These are phyloP conservation scores for Globisporangium splendens DNA, from an alignment of 352 stramenopile species.

Conservation along the genomic window DNA sequence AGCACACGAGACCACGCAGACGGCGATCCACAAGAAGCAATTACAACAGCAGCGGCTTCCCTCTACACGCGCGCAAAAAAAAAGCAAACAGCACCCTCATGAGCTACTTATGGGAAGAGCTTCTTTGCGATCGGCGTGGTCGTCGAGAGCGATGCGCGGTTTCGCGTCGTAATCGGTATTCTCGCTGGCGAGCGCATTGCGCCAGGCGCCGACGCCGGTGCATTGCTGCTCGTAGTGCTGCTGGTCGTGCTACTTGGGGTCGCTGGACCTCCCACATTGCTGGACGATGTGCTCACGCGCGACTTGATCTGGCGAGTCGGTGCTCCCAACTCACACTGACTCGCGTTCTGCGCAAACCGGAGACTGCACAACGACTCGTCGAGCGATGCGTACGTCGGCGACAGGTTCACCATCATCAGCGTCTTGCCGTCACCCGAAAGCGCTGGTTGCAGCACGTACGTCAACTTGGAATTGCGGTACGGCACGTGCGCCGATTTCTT, in stretches of 20 bases:
- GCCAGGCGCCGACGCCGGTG: constrained; percentile 1
- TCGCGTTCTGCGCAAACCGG: constrained; percentile 96
- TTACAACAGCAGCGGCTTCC: background rate
- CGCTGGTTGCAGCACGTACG: constrained; percentile 97
- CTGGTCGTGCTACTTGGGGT: constrained; percentile 12
- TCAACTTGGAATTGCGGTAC: constrained; percentile 99
- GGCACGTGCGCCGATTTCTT: constrained; percentile 96
- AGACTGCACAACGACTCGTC: constrained; percentile 98
- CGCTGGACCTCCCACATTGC: background rate
- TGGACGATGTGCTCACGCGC: constrained; percentile 21
- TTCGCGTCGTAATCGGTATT: constrained; percentile 9
- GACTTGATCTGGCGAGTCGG: constrained; percentile 88
- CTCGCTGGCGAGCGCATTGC: constrained; percentile 15
- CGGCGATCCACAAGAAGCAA: background rate
- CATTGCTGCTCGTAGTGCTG: constrained; percentile 13
- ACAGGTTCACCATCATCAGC: constrained; percentile 99
- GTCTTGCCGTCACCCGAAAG: constrained; percentile 99
- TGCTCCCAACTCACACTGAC: constrained; percentile 95
- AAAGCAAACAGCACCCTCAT: background rate
- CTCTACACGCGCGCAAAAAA: no score
- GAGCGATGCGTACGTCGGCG: constrained; percentile 92
- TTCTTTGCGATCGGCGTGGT: constrained; percentile 30
- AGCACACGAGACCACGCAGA: background rate
- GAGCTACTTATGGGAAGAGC: constrained; percentile 23
- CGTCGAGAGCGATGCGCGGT: constrained; percentile 6